Conservation (phyloP, 352 stramenopile genomes). For the Blastocystis sp. region DNA sequence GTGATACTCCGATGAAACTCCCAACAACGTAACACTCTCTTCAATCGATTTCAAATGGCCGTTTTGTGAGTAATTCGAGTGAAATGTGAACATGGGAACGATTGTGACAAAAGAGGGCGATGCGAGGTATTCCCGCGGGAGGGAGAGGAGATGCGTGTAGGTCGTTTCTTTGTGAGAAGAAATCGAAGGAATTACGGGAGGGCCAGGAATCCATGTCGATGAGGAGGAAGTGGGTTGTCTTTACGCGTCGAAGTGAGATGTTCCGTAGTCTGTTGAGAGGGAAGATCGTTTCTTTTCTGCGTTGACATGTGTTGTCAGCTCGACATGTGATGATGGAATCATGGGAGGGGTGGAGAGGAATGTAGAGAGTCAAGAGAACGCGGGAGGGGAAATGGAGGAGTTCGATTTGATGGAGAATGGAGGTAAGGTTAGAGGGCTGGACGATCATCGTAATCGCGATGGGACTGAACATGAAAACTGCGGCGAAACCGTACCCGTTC, state of each 20-base stretch:
- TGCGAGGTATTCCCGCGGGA: constrained; percentile 6
- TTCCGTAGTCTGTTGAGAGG: constrained; percentile 33
- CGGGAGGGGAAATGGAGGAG: neutral
- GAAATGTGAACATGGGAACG: constrained; percentile 31
- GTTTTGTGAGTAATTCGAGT: neutral
- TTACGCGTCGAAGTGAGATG: neutral
- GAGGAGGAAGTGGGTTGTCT: constrained; percentile 27
- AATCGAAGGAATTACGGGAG: neutral
- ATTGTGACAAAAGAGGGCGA: constrained; percentile 19
- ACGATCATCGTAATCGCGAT: constrained; percentile 22
- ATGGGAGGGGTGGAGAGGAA: neutral
- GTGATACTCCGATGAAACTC: no score
- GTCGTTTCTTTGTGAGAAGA: neutral
- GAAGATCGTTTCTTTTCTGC: neutral
- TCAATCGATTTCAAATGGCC: neutral
- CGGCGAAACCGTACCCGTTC: neutral
- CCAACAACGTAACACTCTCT: neutral
- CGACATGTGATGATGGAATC: neutral
- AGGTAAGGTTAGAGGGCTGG: neutral
- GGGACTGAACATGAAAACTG: neutral
- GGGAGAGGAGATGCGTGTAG: neutral
- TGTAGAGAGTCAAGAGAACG: constrained; percentile 4
- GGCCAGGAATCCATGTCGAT: constrained; percentile 48
- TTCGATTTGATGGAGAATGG: neutral
- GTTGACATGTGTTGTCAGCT: neutral